Conservation (phyloP, 2,329 filamentous ascomycete species). For the Amesomyces nigricolor region DNA sequence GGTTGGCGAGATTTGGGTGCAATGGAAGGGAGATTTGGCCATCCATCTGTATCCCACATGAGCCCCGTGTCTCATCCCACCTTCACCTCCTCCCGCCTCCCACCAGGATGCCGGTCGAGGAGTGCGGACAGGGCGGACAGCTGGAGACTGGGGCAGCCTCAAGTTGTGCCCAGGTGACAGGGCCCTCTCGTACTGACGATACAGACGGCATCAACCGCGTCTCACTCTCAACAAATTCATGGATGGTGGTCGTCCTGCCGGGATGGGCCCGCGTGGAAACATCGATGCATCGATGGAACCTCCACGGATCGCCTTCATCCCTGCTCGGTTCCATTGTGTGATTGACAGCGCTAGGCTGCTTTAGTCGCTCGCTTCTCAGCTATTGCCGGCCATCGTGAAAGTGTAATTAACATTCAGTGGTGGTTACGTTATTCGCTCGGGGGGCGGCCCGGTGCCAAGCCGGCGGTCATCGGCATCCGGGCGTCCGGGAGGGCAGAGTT, state of each 20-base stretch:
- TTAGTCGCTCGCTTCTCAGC: neutral
- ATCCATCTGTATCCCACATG: neutral
- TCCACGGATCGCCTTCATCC: constrained; percentile 7
- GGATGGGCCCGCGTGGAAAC: neutral
- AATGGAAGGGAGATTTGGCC: neutral
- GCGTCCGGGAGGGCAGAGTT: neutral
- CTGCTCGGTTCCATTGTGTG: neutral
- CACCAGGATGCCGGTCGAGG: too few relatives aligned
- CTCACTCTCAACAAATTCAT: too few relatives aligned
- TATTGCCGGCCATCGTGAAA: neutral
- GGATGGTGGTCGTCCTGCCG: neutral
- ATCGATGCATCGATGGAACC: neutral
- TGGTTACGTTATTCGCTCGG: neutral
- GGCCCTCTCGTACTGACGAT: too few relatives aligned
- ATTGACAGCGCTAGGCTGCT: constrained; percentile 3
- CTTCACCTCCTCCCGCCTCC: neutral
- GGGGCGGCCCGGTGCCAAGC: constrained; percentile 11
- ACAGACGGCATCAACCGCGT: too few relatives aligned
- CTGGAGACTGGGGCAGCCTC: too few relatives aligned
- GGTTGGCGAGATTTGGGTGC: neutral
- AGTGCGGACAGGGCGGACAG: too few relatives aligned
- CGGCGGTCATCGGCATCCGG: neutral
- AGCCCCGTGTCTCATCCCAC: neutral
- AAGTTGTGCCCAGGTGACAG: too few relatives aligned
- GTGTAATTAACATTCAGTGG: neutral